Percentiles rank a stretch among this genome's conserved stretches.
These are phyloP conservation scores for Emydomyces testavorans DNA, from an alignment of 2,329 filamentous ascomycete genomes.

Conservation along the genomic window DNA sequence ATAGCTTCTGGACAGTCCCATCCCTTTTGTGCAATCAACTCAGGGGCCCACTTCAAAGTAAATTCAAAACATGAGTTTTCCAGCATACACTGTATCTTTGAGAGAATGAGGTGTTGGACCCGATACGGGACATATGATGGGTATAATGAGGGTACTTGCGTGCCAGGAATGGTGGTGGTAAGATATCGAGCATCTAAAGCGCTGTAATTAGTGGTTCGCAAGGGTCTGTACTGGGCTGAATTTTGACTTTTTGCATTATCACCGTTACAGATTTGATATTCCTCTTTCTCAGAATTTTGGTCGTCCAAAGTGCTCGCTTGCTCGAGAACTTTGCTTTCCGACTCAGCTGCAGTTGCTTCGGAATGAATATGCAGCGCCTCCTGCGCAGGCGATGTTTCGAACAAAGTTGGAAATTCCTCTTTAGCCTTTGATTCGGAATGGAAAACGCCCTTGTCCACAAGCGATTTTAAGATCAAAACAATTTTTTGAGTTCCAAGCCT, in stretches of 20 bases:
- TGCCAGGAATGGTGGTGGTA: neutral
- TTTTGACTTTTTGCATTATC: neutral
- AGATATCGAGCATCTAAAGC: conserved; percentile 1
- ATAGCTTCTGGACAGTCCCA: conserved; percentile 29
- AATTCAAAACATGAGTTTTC: conserved; percentile 35
- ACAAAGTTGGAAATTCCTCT: conserved; percentile 4
- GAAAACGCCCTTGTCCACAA: neutral
- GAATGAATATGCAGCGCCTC: neutral
- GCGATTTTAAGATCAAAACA: neutral
- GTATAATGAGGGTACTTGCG: conserved; percentile 17
- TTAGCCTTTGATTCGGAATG: conserved; percentile 1
- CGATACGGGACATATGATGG: conserved; percentile 28
- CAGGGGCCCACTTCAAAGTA: conserved; percentile 25
- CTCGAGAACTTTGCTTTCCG: neutral
- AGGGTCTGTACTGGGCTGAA: neutral
- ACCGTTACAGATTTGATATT: neutral
- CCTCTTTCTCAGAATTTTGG: neutral
- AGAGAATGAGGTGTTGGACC: conserved; percentile 31
- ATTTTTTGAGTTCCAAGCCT: conserved; percentile 4
- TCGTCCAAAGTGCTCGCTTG: neutral
- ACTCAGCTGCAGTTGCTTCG: neutral
- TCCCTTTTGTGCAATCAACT: conserved; percentile 20
- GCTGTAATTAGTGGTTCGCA: neutral
- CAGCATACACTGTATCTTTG: conserved; percentile 26
- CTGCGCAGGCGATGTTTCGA: neutral